Evolutionary conservation across 352 stramenopile genomes (phyloP).

Genomic region (Globisporangium acanthophoron): DNA sequence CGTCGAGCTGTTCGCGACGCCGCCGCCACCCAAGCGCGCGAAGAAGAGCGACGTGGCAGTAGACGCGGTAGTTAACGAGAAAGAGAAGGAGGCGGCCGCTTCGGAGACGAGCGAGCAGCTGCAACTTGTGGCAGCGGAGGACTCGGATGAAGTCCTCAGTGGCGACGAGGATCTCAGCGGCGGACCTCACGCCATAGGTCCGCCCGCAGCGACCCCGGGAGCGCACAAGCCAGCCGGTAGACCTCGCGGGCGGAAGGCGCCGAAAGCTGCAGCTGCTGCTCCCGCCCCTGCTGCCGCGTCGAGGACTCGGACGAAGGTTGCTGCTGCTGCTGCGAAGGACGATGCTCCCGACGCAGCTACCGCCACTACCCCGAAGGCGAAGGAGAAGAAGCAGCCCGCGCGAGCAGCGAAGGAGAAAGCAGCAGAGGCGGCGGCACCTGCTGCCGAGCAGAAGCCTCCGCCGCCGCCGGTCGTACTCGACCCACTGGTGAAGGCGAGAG

Average conservation of each 20-base stretch:
- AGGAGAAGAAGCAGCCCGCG: conserved; percentile 13
- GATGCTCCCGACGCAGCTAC: background rate
- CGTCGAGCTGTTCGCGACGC: conserved; percentile 12
- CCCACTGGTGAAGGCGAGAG: conserved; percentile 46
- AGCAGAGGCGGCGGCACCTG: conserved; percentile 4
- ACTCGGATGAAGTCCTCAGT: conserved; percentile 7
- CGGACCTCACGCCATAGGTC: conserved; percentile 2
- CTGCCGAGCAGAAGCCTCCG: conserved; percentile 17
- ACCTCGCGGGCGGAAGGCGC: background rate
- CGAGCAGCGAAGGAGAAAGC: conserved; percentile 12
- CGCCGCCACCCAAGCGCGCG: conserved; percentile 11
- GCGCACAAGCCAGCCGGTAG: background rate
- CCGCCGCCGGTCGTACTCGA: conserved; percentile 31
- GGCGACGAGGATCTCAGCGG: conserved; percentile 5
- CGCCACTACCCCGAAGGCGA: conserved; percentile 3
- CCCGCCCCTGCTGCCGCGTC: background rate
- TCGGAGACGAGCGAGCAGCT: background rate
- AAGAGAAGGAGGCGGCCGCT: background rate
- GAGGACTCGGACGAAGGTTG: background rate
- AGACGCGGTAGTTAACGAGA: background rate
- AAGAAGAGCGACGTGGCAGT: background rate
- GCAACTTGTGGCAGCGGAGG: background rate
- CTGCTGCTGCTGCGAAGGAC: background rate
- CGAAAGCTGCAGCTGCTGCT: background rate
- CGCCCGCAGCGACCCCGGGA: background rate